A percentile compares a stretch with the other conserved stretches of the same genome.
phyloP scores from a whole-genome alignment of 768 basidiomycete species.

The Pleurotus citrinopileatus region DNA sequence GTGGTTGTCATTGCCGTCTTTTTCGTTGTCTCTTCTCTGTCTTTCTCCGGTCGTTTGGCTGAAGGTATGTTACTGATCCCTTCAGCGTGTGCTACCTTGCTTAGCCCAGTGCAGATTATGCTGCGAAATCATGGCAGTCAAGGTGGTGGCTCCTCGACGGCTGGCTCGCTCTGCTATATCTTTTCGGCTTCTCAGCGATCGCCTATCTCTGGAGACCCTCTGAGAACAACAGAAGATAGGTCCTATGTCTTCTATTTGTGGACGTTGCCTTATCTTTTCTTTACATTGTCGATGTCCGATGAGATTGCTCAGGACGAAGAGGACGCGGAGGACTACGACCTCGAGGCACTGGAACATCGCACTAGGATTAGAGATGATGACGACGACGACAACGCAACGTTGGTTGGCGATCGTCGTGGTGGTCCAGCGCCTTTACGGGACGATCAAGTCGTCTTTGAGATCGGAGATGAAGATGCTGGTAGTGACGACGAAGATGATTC shows the following conservation, averaged over 20 bases:
- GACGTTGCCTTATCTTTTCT: constrained; percentile 23
- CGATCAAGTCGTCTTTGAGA: constrained; percentile 85
- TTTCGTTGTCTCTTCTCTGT: constrained; percentile 89
- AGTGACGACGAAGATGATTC: constrained; percentile 62
- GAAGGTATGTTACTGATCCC: constrained; percentile 57
- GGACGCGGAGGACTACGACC: constrained; percentile 90
- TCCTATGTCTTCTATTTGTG: constrained; percentile 22
- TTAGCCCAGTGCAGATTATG: constrained; percentile 61
- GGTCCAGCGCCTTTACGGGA: constrained; percentile 48
- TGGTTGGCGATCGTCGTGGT: constrained; percentile 59
- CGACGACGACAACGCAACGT: constrained; percentile 69
- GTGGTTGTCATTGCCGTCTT: constrained; percentile 83
- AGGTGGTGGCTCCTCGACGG: constrained; percentile 98
- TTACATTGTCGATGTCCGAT: constrained; percentile 90
- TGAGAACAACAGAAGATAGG: constrained; percentile 84
- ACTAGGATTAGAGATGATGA: constrained; percentile 51
- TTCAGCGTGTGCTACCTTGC: neutral
- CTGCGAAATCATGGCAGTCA: constrained; percentile 83
- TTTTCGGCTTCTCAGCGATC: constrained; percentile 75
- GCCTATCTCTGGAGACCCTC: constrained; percentile 94
- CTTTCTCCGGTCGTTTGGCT: constrained; percentile 86
- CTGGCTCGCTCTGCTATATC: constrained; percentile 87
- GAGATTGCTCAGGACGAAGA: constrained; percentile 94
- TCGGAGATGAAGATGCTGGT: constrained; percentile 77
- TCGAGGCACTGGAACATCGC: constrained; percentile 69